Evolutionary conservation across 305 asterid genomes (phyloP).

Genomic region (Fraxinus angustifolia): DNA sequence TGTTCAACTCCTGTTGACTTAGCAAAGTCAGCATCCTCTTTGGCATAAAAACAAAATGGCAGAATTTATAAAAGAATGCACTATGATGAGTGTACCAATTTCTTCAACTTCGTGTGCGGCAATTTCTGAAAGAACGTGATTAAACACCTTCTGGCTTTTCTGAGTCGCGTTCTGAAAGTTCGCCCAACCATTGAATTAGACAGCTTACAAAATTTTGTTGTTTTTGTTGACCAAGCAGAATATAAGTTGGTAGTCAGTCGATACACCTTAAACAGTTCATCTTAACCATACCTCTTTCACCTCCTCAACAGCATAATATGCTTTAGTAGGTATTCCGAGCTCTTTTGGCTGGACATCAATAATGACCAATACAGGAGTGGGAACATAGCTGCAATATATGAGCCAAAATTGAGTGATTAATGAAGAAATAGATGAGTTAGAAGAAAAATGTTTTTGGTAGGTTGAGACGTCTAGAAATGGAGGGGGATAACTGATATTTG

Average conservation of each 20-base stretch:
- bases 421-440: background rate
- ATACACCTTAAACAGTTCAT: background rate
- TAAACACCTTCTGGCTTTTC: conserved; percentile 89
- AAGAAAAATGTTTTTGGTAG: background rate
- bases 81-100: conserved; percentile 51
- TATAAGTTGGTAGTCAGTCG: background rate
- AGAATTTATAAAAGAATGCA: conserved; percentile 2
- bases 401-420: background rate
- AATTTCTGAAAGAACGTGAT: conserved; percentile 84
- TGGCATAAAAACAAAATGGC: conserved; percentile 12
- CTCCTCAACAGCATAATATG: conserved; percentile 94
- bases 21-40: background rate
- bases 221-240: conserved; percentile 8
- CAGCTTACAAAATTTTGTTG: background rate
- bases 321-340: conserved; percentile 90
- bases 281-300: conserved; percentile 70
- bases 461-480: background rate
- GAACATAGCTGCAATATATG: conserved; percentile 66
- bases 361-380: conserved; percentile 82
- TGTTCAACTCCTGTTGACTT: conserved; percentile 76
- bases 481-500: background rate
- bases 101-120: conserved; percentile 98
- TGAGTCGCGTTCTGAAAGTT: conserved; percentile 84
- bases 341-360: conserved; percentile 90
- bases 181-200: conserved; percentile 17